These are phyloP conservation scores for Nannochloropsis salina DNA, from an alignment of 108 stramenopile species.

Conservation along the genomic window DNA sequence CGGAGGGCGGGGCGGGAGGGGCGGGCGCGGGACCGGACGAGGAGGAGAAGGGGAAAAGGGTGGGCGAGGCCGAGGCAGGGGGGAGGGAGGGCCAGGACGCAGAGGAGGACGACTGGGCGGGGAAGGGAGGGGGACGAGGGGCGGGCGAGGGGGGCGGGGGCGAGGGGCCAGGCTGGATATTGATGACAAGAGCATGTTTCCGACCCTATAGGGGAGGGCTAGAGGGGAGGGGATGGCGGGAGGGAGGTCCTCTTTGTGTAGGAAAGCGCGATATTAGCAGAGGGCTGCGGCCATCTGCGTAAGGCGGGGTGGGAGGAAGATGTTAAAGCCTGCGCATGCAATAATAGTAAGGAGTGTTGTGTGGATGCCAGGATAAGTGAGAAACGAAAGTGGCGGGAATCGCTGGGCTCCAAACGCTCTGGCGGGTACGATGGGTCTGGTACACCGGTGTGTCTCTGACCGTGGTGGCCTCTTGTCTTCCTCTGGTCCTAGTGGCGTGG, in stretches of 20 bases:
- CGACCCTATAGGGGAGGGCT: not conserved
- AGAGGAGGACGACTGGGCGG: not conserved
- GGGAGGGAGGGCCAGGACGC: not conserved
- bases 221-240: not conserved
- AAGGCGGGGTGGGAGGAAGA: too few relatives aligned
- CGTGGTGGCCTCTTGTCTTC: too few relatives aligned
- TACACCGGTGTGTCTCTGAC: too few relatives aligned
- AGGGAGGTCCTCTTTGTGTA: not conserved
- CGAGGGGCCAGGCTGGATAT: not conserved
- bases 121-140: not conserved
- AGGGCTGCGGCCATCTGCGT: too few relatives aligned
- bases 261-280: too few relatives aligned
- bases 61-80: not conserved
- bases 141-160: not conserved
- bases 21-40: not conserved
- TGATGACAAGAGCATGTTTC: constrained; percentile 8
- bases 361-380: too few relatives aligned
- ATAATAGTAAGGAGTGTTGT: too few relatives aligned
- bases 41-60: not conserved
- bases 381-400: too few relatives aligned
- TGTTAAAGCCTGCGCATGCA: too few relatives aligned
- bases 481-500: too few relatives aligned
- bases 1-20: not conserved
- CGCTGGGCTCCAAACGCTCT: too few relatives aligned
- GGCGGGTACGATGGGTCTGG: too few relatives aligned